Evolutionary conservation across 352 stramenopile species (phyloP), one percentile per base, ranked within the genome.

Genomic region (Globisporangium splendens): DNA sequence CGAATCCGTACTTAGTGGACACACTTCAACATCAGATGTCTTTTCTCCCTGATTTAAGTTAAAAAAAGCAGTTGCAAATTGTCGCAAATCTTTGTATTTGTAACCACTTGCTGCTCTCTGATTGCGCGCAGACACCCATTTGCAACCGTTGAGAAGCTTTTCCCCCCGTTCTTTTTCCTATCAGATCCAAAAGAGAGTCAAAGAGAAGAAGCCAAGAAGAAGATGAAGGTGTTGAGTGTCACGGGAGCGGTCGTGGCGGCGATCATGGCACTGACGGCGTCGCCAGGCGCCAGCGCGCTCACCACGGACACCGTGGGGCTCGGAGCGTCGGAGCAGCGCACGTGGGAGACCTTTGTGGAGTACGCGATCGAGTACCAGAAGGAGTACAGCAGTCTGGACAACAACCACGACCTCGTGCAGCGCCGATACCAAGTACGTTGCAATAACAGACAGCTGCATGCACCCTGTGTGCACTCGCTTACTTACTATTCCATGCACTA

Each of bases 311-410:
- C 35, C 15, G 54, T 52, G 10, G 54, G 54, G 42, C 42, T 59
- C n/a, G 42, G 33, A 3, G 54, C 17, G 42, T 46, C 52, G 2
- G 47, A 79, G 50, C 72, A 73, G 49, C 49, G 63, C 44, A 63
- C 49, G 51, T 86, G 76, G 76, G 65, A 75, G 24, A 44, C 59
- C 17, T 86, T 86, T 47, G 69, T 86, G 18, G 69, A 84, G 52
- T 84, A 86, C 59, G 73, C 73, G 8, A 65, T 82, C 39, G 73
- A 84, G 58, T 83, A 65, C 51, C 56, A 74, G 41, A 86, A 86
- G 56, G 56, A 65, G 48, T 86, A 86, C 39, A 69, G 69, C 53
- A 63, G 51, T 18, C 54, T 68, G 18, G 46, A 53, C 21, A 84
- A 86, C 58, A 63, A 75, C 18, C 39, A 80, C 47, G 62, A 50